A percentile compares a stretch with the other conserved stretches of the same genome.
These are phyloP conservation scores for Canariomyces notabilis DNA, from an alignment of 2,329 filamentous ascomycete species.

Conservation along the genomic window DNA sequence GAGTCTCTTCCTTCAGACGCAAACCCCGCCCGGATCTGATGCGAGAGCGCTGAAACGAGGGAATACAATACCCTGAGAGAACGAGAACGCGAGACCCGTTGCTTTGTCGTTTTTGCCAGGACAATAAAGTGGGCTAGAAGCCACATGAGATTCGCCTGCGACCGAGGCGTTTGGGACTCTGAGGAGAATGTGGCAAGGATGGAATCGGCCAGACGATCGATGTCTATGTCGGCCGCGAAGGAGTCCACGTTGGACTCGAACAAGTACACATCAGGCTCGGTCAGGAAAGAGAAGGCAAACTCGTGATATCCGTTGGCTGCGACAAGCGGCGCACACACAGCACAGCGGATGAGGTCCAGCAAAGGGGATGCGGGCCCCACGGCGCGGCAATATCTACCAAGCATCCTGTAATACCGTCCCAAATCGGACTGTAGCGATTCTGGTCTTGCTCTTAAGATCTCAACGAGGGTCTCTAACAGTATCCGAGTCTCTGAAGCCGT, in stretches of 20 bases:
- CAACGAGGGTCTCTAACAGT: constrained; percentile 35
- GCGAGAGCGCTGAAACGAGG: constrained; percentile 48
- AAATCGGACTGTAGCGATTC: constrained; percentile 27
- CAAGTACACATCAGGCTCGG: constrained; percentile 33
- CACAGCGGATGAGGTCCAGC: constrained; percentile 25
- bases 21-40: constrained; percentile 46
- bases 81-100: constrained; percentile 33
- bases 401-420: constrained; percentile 36
- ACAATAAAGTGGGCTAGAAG: constrained; percentile 64
- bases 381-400: constrained; percentile 34
- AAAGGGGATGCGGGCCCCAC: constrained; percentile 19
- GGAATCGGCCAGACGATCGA: constrained; percentile 37
- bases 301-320: constrained; percentile 28
- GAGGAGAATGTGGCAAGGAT: constrained; percentile 36
- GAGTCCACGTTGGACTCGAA: constrained; percentile 37
- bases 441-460: constrained; percentile 29
- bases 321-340: constrained; percentile 30
- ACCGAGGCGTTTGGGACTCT: constrained; percentile 22
- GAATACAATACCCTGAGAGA: constrained; percentile 50
- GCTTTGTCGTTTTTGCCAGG: constrained; percentile 40
- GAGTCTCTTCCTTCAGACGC: constrained; percentile 21
- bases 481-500: constrained; percentile 24
- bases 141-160: constrained; percentile 50
- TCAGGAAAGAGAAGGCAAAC: constrained; percentile 37
- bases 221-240: constrained; percentile 36